Evolutionary conservation across 2,329 filamentous ascomycete species (phyloP), one percentile per base, ranked within the genome.

Genomic region (Atkinsonella texensis): DNA sequence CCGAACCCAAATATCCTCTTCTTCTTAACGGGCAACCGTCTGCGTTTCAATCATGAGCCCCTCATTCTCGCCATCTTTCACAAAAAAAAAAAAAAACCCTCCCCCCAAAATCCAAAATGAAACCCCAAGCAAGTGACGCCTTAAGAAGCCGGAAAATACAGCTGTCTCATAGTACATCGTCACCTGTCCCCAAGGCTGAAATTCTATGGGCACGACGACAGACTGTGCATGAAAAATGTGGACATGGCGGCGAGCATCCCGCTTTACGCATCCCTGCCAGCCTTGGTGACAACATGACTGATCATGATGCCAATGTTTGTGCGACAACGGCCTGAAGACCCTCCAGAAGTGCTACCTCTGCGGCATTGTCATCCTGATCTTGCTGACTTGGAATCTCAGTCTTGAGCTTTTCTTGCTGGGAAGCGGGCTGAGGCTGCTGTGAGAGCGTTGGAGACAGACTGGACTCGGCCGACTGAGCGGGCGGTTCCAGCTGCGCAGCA

Each of bases 301-400:
- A 23, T 43, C 40, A 55, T 54, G 55, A 60, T 40, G 54, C 51
- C 18, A 59, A 38, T 7, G 55, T 58, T 39, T 59, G 58, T 49
- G 65, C 65, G 41, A 68, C 62, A 8, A 61, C 66, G 9, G 63
- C 65, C 49, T 68, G 66, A 1, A 68, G 60, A 5, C 65, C 64
- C 51, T 68, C 63, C 7, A 68, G 51, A 15, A 68, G 56, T 20
- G 65, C 64, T 18, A 60, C 65, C 50, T 68, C 66, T 13, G 63
- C 63, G 20, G 60, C 65, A 39, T 67, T 64, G 50, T 67, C 65
- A 49, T 68, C 56, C 31, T 60, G 55, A 17, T 53, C 48, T 4
- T 53, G 43, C 20, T 59, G 55, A 20, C 54, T 53, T 18, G 53
- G 53, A 15, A 50, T 50, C 12, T 61, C 59, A 39, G 59, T 54